A percentile compares a stretch with the other conserved stretches of the same genome.
These are phyloP conservation scores for Metschnikowia proteae DNA, from an alignment of 805 yeast species.

Conservation along the genomic window DNA sequence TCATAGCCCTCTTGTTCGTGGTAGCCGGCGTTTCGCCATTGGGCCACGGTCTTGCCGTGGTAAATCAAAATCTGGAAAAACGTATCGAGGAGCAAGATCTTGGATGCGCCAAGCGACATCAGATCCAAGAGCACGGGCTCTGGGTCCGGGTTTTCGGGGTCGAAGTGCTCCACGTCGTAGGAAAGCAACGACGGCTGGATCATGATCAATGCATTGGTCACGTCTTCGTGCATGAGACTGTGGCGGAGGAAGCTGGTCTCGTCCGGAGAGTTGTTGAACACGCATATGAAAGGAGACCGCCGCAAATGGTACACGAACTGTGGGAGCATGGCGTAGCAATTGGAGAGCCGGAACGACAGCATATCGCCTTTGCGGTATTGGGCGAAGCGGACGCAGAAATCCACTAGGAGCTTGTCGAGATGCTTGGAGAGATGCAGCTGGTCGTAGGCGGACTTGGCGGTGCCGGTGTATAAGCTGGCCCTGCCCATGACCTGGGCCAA, in stretches of 20 bases:
- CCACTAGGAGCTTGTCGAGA: constrained; percentile 46
- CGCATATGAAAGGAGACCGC: constrained; percentile 61
- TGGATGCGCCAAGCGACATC: constrained; percentile 53
- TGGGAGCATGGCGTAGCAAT: constrained; percentile 52
- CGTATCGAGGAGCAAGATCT: constrained; percentile 59
- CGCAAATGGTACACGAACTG: constrained; percentile 66
- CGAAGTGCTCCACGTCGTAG: constrained; percentile 46
- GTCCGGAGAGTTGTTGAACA: constrained; percentile 69
- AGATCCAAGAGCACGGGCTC: constrained; percentile 64
- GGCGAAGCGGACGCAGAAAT: constrained; percentile 45
- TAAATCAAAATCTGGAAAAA: constrained; percentile 65
- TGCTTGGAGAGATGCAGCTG: constrained; percentile 41
- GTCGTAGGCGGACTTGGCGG: constrained; percentile 19
- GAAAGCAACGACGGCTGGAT: constrained; percentile 66
- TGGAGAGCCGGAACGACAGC: constrained; percentile 47
- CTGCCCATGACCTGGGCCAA: constrained; percentile 21
- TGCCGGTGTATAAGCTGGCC: neutral
- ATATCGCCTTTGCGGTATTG: constrained; percentile 46
- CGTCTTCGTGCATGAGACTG: constrained; percentile 58
- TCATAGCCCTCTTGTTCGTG: constrained; percentile 59
- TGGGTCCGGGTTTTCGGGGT: constrained; percentile 44
- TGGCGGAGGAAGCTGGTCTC: constrained; percentile 66
- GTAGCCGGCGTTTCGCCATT: constrained; percentile 62
- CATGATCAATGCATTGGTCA: constrained; percentile 58
- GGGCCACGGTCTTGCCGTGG: constrained; percentile 64